phyloP scores from a whole-genome alignment of 2,329 filamentous ascomycete species.

The Ascosphaera apis region DNA sequence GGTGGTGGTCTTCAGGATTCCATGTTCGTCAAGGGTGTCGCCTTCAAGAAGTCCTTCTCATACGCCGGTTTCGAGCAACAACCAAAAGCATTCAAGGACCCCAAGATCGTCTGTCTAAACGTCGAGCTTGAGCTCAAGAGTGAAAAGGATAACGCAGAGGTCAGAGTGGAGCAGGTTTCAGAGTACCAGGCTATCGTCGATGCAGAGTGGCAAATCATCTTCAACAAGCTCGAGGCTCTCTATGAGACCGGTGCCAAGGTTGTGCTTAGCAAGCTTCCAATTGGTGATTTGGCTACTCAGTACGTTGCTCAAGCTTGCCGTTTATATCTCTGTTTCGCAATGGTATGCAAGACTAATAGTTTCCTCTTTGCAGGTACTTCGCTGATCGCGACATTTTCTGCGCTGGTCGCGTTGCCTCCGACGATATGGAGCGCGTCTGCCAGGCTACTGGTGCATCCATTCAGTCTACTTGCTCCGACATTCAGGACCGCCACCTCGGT shows the following conservation, averaged over 20 bases:
- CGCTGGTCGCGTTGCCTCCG: constrained; percentile 70
- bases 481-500: constrained; percentile 68
- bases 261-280: constrained; percentile 87
- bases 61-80: constrained; percentile 99
- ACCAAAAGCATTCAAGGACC: constrained; percentile 81
- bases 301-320: constrained; percentile 13
- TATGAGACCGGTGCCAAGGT: constrained; percentile 92
- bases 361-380: constrained; percentile 37
- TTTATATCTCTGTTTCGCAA: background rate
- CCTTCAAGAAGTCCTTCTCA: constrained; percentile 99
- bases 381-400: constrained; percentile 97
- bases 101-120: constrained; percentile 92
- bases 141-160: constrained; percentile 97
- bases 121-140: constrained; percentile 96
- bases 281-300: constrained; percentile 92
- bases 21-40: constrained; percentile 89
- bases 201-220: constrained; percentile 99
- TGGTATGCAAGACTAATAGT: constrained; percentile 2
- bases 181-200: constrained; percentile 99
- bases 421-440: constrained; percentile 90
- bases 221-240: constrained; percentile 92
- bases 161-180: constrained; percentile 91
- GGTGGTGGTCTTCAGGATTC: constrained; percentile 92
- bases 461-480: constrained; percentile 93
- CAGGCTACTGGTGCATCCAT: constrained; percentile 80